Base-by-base conservation (phyloP, 805 yeast genomes). In the Nakazawaea pomicola region DNA sequence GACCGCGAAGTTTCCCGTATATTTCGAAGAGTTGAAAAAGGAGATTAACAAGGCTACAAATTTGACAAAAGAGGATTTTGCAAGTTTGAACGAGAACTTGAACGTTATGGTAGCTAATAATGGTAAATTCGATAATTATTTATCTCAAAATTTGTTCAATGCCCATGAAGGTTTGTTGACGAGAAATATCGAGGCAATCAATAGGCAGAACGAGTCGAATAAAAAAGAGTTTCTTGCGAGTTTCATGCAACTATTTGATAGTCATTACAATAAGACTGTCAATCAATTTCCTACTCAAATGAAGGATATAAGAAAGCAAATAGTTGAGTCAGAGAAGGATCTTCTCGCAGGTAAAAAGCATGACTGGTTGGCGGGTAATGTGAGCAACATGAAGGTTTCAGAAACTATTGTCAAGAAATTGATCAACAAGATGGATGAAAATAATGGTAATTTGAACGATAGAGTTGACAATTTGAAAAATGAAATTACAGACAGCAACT, bases 391-490 rank as follows among this genome's bases (percentile, higher is more conserved):
- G 18, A 29, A 36, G 19, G 21, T 36, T 10, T 11, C 18, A 4
- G 17, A 33, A 15, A 4, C 16, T 4, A 19, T 41, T 10, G 28
- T 40, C 1, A 18, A 17, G 12, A 24, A 41, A 11, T 37, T 49
- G 6, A 24, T 12, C 3, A 29, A 32, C 4, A 49, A 36, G 9
- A 41, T 52, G 10, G 32, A 47, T 10, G 28, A 48, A 12, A 50
- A 40, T 10, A 38, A 43, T 5, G 34, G 46, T 3, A 7, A n/a
- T 2, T 10, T 30, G 20, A 27, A 20, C 10, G 24, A 31, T n/a
- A 38, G 48, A 7, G n/a, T 52, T 7, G 50, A 54, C 28, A 39
- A 43, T 21, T 40, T 50, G n/a, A 53, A 52, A 30, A 46, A 49
- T 33, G 41, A 18, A 4, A 32, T 41, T 10, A 20, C 34, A 3